Percentiles rank a stretch among this genome's conserved stretches.
Conservation (phyloP, 2,329 filamentous ascomycete species). For the Fragosphaeria purpurea region DNA sequence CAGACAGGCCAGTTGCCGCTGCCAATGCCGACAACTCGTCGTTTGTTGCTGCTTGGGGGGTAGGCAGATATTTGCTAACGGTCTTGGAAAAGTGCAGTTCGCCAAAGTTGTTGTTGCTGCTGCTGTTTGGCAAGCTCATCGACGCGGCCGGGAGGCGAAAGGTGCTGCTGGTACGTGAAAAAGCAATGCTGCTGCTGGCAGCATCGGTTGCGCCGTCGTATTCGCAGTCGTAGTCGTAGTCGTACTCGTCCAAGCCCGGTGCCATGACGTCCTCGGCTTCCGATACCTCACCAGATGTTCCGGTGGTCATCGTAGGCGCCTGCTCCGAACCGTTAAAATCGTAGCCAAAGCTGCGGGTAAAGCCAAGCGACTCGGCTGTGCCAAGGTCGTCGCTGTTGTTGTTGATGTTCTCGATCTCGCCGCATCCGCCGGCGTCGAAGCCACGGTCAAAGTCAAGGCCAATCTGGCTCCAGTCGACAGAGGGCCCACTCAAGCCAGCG, state of each 20-base stretch:
- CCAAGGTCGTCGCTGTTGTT: slow-evolving; percentile 32
- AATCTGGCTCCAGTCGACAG: slow-evolving; percentile 44
- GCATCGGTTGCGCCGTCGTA: slow-evolving; percentile 16
- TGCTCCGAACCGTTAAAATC: slow-evolving; percentile 47
- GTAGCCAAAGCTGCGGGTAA: slow-evolving; percentile 43
- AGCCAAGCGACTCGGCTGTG: slow-evolving; percentile 41
- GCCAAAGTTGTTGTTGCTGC: slow-evolving; percentile 41
- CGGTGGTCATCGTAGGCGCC: slow-evolving; percentile 43
- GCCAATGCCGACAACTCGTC: slow-evolving; percentile 36
- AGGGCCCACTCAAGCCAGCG: slow-evolving; percentile 48
- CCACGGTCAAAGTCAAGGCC: slow-evolving; percentile 32
- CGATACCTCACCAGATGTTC: slow-evolving; percentile 57
- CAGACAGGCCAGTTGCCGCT: slow-evolving; percentile 1
- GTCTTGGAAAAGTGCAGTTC: slow-evolving; percentile 43
- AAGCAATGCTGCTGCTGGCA: slow-evolving; percentile 28
- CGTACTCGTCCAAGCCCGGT: slow-evolving; percentile 29
- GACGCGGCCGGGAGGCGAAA: slow-evolving; percentile 38
- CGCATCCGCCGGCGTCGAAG: slow-evolving; percentile 31
- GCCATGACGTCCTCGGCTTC: slow-evolving; percentile 51
- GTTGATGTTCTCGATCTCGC: slow-evolving; percentile 31
- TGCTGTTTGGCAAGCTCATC: slow-evolving; percentile 26
- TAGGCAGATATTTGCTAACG: slow-evolving; percentile 34
- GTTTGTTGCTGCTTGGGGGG: slow-evolving; percentile 27
- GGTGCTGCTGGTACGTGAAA: slow-evolving; percentile 35
- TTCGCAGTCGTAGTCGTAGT: slow-evolving; percentile 27